Evolutionary conservation across 2,329 filamentous ascomycete species (phyloP).

Genomic region (Talaromyces sp.): DNA sequence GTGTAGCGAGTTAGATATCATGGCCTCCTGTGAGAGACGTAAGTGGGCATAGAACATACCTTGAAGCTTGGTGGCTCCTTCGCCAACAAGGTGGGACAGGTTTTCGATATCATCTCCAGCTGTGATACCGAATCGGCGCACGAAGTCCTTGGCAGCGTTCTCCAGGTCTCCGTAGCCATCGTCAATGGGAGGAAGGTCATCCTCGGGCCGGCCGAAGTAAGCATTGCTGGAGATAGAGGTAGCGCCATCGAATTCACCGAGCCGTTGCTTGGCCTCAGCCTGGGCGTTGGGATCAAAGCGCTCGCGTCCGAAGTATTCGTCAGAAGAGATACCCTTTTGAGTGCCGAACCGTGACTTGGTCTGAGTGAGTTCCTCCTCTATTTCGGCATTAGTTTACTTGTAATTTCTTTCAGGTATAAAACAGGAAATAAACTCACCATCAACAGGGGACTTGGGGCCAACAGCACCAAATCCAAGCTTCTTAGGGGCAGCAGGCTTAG

Average conservation of each 20-base stretch:
- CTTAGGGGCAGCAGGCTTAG: conserved; percentile 66
- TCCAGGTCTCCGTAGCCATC: conserved; percentile 88
- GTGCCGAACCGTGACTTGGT: conserved; percentile 84
- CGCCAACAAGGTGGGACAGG: conserved; percentile 77
- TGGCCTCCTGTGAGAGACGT: neutral
- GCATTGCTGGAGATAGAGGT: conserved; percentile 92
- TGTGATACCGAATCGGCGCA: conserved; percentile 91
- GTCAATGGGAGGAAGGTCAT: conserved; percentile 67
- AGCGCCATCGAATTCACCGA: conserved; percentile 92
- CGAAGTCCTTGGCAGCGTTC: conserved; percentile 91
- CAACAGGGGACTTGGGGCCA: conserved; percentile 68
- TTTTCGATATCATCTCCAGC: conserved; percentile 96
- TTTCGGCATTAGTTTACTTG: neutral
- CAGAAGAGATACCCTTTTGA: conserved; percentile 95
- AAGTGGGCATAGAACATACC: conserved; percentile 48
- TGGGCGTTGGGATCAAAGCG: conserved; percentile 78
- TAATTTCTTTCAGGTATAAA: neutral
- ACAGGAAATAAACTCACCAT: conserved; percentile 58
- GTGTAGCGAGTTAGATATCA: conserved; percentile 11
- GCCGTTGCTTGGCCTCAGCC: conserved; percentile 80
- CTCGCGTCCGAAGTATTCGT: conserved; percentile 96
- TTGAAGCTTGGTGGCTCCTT: conserved; percentile 82
- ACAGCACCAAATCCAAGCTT: conserved; percentile 88
- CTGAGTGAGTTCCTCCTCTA: conserved; percentile 76
- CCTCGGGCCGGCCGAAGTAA: conserved; percentile 93